Base-by-base conservation (phyloP, 805 yeast species). In the Vanderwaltozyma yarrowii region DNA sequence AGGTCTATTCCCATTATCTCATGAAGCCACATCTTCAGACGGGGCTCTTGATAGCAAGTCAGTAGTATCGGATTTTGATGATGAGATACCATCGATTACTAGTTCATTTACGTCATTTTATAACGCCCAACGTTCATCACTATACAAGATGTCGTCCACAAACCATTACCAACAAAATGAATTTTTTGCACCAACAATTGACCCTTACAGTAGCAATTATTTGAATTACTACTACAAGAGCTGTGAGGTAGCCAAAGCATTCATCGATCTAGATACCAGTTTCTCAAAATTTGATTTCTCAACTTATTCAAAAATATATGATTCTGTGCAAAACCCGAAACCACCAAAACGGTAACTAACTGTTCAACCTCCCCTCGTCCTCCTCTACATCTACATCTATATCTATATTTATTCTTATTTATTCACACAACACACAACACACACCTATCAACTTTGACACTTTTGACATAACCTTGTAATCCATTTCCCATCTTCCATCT, bases 221-320 rank as follows among this genome's bases (percentile, higher is more conserved):
- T 43, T 61, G 47, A 62, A 63, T 31, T 67, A 67, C 39, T 64
- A 65, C 41, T 75, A 73, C 58, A 76, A 74, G 57, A 69, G 78
- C 30, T 74, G 73, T 49, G 79, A 76, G 54, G 67, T 77, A 10
- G 69, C 78, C 23, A 75, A 74, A 54, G 67, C 74, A 42, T 74
- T 77, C 48, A 70, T 75, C 47, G 83, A 77, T 49, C 62, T 77
- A 44, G 81, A 76, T 53, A 73, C 71, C 55, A 75, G 73, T 51
- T 76, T 77, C 52, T 70, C 76, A 25, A 66, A 66, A 48, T 77
- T 77, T 59, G 67, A 73, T 52, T 63, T 63, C 47, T 60, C 61
- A 24, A 69, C 74, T 30, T 77, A 76, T 42, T 43, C 50, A 28
- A 53, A 60, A 45, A 65, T 67, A 38, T 56, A 59, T 33, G 44